Evolutionary conservation across 2,329 filamentous ascomycete genomes (phyloP).

Genomic region (Pseudogymnoascus sp.): DNA sequence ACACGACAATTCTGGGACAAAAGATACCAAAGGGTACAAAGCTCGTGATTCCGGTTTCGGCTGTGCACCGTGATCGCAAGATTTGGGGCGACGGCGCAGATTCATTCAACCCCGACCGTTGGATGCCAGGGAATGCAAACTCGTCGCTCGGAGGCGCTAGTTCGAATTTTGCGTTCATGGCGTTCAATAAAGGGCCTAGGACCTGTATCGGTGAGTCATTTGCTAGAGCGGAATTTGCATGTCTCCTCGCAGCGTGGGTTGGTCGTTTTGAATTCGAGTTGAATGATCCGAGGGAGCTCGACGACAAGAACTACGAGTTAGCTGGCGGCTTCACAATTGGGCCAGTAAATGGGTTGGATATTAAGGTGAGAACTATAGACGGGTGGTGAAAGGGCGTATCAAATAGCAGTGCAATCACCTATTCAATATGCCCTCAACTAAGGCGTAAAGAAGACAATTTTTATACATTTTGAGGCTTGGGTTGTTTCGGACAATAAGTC

Average conservation of each 20-base stretch:
- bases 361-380: conserved; percentile 57
- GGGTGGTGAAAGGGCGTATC: conserved; percentile 46
- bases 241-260: conserved; percentile 68
- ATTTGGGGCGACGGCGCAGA: conserved; percentile 73
- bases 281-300: conserved; percentile 51
- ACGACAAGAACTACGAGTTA: conserved; percentile 60
- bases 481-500: background rate
- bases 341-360: conserved; percentile 64
- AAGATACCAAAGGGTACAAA: conserved; percentile 63
- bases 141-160: conserved; percentile 62
- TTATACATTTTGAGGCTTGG: background rate
- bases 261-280: conserved; percentile 64
- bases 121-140: conserved; percentile 45
- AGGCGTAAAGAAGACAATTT: background rate
- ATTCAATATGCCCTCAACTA: background rate
- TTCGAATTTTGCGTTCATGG: conserved; percentile 71
- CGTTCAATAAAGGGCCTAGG: conserved; percentile 78
- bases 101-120: conserved; percentile 73
- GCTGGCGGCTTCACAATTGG: conserved; percentile 64
- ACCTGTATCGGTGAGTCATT: conserved; percentile 80
- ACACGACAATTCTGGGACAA: conserved; percentile 59
- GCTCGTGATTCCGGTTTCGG: conserved; percentile 54
- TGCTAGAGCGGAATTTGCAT: conserved; percentile 78
- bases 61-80: conserved; percentile 59
- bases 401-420: background rate